phyloP scores from a whole-genome alignment of 352 stramenopile species.

The Pythium dissimile region DNA sequence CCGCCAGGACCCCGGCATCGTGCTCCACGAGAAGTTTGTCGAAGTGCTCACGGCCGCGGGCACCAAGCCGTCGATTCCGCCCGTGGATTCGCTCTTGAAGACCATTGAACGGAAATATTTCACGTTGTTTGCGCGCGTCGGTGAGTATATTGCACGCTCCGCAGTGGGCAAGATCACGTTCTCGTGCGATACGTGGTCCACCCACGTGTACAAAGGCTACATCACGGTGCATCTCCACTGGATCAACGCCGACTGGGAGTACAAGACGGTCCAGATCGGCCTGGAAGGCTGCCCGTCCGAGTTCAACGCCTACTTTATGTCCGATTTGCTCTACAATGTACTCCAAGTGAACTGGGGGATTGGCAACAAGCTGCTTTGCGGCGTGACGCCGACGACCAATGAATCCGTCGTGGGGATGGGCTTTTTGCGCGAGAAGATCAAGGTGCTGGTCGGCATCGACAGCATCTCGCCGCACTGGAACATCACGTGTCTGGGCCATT shows the following conservation, averaged over 20 bases:
- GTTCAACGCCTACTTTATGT: constrained; percentile 76
- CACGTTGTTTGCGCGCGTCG: constrained; percentile 58
- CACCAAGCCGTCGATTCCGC: constrained; percentile 44
- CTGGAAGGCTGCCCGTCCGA: constrained; percentile 65
- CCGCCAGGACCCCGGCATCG: constrained; percentile 55
- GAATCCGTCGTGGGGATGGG: constrained; percentile 69
- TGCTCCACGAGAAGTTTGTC: constrained; percentile 69
- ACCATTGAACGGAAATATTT: constrained; percentile 76
- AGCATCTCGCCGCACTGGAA: constrained; percentile 73
- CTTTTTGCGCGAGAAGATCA: constrained; percentile 77
- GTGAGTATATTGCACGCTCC: constrained; percentile 73
- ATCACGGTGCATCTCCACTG: constrained; percentile 76
- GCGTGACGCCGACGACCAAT: constrained; percentile 56
- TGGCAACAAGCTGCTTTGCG: constrained; percentile 66
- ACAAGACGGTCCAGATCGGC: constrained; percentile 76
- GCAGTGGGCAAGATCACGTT: constrained; percentile 69
- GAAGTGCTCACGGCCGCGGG: constrained; percentile 51
- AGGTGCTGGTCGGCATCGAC: constrained; percentile 71
- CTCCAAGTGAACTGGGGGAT: constrained; percentile 78
- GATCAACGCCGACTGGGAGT: constrained; percentile 85
- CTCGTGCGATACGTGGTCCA: constrained; percentile 78
- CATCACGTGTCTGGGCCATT: constrained; percentile 66
- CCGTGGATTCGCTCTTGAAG: constrained; percentile 56
- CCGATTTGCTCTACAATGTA: constrained; percentile 76
- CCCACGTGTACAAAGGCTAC: constrained; percentile 64